Evolutionary conservation across 768 basidiomycete genomes (phyloP).

Genomic region (Calvatia gigantea): DNA sequence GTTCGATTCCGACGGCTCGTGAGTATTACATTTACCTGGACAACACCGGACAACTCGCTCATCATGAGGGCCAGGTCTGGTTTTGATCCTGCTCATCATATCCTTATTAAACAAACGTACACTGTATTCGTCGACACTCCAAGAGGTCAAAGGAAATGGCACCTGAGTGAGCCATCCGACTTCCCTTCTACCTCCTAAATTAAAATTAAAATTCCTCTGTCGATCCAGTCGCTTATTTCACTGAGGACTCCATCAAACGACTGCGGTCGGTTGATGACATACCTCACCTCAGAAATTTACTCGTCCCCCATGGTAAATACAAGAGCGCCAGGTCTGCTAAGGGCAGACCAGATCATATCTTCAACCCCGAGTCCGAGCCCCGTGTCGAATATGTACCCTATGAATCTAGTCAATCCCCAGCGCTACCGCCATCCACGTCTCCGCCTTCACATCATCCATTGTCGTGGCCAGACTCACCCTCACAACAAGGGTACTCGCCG

Average conservation of each 20-base stretch:
- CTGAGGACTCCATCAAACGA: slow-evolving; percentile 60
- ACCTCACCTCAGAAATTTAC: slow-evolving; percentile 43
- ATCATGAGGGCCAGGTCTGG: slow-evolving; percentile 19
- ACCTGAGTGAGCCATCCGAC: slow-evolving; percentile 53
- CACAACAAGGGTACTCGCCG: slow-evolving; percentile 13
- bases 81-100: slow-evolving; percentile 31
- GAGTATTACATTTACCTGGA: slow-evolving; percentile 9
- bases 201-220: neutral
- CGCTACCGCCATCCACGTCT: slow-evolving; percentile 17
- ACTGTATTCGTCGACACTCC: slow-evolving; percentile 71
- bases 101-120: slow-evolving; percentile 78
- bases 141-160: slow-evolving; percentile 74
- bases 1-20: slow-evolving; percentile 32
- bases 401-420: slow-evolving; percentile 25
- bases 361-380: slow-evolving; percentile 39
- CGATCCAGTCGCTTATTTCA: slow-evolving; percentile 71
- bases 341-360: slow-evolving; percentile 49
- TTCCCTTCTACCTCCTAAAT: slow-evolving; percentile 19
- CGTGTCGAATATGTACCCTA: slow-evolving; percentile 46
- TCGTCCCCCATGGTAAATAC: slow-evolving; percentile 65
- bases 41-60: neutral
- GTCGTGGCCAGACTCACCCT: slow-evolving; percentile 17
- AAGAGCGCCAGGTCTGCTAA: slow-evolving; percentile 69
- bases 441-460: slow-evolving; percentile 16
- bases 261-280: slow-evolving; percentile 65